Conservation (phyloP, 495 filamentous ascomycete species). For the Penicillium canariense region DNA sequence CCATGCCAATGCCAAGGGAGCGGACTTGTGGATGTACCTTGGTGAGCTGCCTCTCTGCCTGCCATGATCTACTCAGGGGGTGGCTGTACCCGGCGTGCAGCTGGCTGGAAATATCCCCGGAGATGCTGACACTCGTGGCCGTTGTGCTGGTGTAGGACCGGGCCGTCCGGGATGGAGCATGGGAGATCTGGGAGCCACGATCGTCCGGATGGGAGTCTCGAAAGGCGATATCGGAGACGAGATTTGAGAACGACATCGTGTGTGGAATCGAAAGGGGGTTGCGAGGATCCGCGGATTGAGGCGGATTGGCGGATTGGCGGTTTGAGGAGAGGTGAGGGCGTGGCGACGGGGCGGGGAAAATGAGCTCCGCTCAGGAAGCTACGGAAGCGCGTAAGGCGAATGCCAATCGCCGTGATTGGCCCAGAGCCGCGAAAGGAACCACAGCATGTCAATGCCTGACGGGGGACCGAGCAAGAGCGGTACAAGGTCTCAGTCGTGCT, state of each 20-base stretch:
- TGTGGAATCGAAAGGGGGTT: background rate
- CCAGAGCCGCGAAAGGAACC: too few species aligned
- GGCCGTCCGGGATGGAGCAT: slow-evolving; percentile 64
- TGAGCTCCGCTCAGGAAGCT: background rate
- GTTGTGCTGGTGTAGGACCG: slow-evolving; percentile 83
- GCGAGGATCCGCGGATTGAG: background rate
- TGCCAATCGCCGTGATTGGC: slow-evolving; percentile 18
- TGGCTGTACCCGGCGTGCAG: slow-evolving; percentile 94
- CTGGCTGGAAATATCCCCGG: slow-evolving; percentile 90
- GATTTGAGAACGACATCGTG: slow-evolving; percentile 84
- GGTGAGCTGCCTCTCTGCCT: slow-evolving; percentile 93
- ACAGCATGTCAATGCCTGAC: too few species aligned
- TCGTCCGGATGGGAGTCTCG: slow-evolving; percentile 56
- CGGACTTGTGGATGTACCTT: slow-evolving; percentile 59
- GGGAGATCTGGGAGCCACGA: slow-evolving; percentile 68
- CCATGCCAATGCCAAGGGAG: background rate
- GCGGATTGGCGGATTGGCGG: too few species aligned
- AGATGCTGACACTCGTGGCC: slow-evolving; percentile 91
- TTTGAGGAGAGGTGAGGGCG: background rate
- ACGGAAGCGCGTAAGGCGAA: slow-evolving; percentile 15
- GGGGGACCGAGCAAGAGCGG: too few species aligned
- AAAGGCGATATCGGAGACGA: slow-evolving; percentile 83
- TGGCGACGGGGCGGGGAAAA: background rate
- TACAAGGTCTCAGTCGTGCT: too few species aligned
- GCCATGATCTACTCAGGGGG: slow-evolving; percentile 87